Percentiles rank a stretch among this genome's conserved stretches.
These are phyloP conservation scores for Oryza glumipatula DNA, from an alignment of 176 grass and related monocot genomes.

Conservation along the genomic window DNA sequence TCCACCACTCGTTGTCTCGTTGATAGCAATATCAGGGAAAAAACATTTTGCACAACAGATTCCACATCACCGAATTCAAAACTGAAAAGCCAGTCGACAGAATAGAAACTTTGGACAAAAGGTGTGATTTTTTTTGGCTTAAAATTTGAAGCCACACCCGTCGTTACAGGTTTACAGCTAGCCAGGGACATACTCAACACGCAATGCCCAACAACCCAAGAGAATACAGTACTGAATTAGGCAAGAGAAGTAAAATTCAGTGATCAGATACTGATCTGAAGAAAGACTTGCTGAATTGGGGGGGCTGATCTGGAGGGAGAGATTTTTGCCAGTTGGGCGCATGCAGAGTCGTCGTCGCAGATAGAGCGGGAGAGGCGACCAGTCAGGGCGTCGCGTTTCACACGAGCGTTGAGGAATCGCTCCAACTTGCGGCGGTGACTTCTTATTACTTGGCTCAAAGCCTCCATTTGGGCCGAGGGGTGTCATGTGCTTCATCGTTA, in stretches of 20 bases:
- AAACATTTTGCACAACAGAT: background rate
- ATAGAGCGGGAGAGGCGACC: background rate
- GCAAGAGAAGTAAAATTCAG: background rate
- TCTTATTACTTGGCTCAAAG: background rate
- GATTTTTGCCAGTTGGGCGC: too few relatives aligned
- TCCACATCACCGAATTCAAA: constrained; percentile 27
- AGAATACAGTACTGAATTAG: background rate
- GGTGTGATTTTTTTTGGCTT: background rate
- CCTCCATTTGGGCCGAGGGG: background rate
- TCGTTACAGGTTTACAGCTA: background rate
- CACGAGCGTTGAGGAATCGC: background rate
- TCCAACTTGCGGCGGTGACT: background rate
- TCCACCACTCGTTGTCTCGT: background rate
- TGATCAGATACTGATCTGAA: background rate
- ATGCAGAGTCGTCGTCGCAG: background rate
- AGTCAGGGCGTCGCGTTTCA: background rate
- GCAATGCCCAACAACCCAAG: background rate
- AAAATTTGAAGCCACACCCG: background rate
- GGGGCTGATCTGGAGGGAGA: background rate
- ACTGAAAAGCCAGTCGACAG: constrained; percentile 9
- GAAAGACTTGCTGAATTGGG: background rate
- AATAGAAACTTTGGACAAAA: constrained; percentile 33
- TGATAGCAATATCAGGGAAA: background rate
- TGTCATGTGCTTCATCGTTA: background rate
- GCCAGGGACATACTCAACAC: background rate